These are phyloP conservation scores for Fallopia convolvulus DNA, from an alignment of 148 eudicot species.

Conservation along the genomic window DNA sequence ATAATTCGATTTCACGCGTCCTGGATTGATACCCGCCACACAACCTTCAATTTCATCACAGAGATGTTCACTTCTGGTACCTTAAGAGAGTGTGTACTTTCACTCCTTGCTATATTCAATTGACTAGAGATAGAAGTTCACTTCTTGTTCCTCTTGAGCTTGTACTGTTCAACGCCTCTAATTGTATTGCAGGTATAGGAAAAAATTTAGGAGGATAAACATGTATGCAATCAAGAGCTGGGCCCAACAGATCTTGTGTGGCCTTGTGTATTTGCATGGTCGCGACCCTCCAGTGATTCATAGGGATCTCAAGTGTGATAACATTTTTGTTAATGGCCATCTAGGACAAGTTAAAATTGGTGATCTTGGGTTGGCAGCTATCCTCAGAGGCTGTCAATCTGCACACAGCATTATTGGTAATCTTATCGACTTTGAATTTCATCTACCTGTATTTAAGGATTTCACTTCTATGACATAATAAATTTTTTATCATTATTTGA, in stretches of 20 bases:
- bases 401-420: slow-evolving; percentile 74
- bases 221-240: slow-evolving; percentile 65
- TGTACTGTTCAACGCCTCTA: not conserved
- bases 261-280: slow-evolving; percentile 64
- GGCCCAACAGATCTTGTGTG: slow-evolving; percentile 70
- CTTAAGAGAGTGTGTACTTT: slow-evolving; percentile 57
- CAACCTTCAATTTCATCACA: slow-evolving; percentile 83
- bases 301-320: slow-evolving; percentile 83
- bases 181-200: slow-evolving; percentile 46
- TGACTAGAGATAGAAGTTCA: not conserved
- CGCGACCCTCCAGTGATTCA: slow-evolving; percentile 84
- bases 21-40: slow-evolving; percentile 55
- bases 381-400: slow-evolving; percentile 50
- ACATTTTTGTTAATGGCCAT: slow-evolving; percentile 84
- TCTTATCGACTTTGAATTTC: not conserved
- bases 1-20: slow-evolving; percentile 52
- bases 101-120: not conserved
- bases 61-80: slow-evolving; percentile 91
- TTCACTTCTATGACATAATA: no score
- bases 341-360: slow-evolving; percentile 90
- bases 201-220: slow-evolving; percentile 47
- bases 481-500: no score
- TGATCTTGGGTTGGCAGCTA: slow-evolving; percentile 82
- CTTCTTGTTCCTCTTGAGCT: not conserved
- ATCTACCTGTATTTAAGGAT: not conserved